Percentiles rank a stretch among this genome's conserved stretches.
Conservation (phyloP, 2,329 filamentous ascomycete species). For the Metarhizium album region DNA sequence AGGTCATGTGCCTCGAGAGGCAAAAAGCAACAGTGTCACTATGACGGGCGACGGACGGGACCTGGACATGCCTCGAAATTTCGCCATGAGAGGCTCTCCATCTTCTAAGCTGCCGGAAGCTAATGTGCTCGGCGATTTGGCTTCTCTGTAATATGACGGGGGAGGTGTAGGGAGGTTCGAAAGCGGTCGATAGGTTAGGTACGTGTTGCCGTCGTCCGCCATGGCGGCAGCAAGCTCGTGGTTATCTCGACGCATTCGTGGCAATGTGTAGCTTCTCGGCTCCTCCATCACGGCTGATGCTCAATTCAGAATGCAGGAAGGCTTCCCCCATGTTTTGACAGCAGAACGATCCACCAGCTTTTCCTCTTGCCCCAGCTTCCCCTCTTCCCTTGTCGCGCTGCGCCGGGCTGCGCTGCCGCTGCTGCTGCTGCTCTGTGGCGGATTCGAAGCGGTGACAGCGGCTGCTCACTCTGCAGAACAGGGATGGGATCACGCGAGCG, state of each 20-base stretch:
- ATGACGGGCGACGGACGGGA: background rate
- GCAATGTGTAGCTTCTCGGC: background rate
- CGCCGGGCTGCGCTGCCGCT: too few species aligned
- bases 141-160: slow-evolving; percentile 37
- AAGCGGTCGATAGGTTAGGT: slow-evolving; percentile 56
- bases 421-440: background rate
- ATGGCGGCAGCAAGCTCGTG: background rate
- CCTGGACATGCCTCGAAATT: slow-evolving; percentile 23
- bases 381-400: background rate
- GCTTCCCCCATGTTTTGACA: slow-evolving; percentile 9
- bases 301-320: slow-evolving; percentile 1
- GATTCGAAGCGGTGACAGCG: slow-evolving; percentile 2
- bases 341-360: background rate
- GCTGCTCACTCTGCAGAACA: background rate
- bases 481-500: slow-evolving; percentile 4
- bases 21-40: too few species aligned
- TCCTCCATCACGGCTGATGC: slow-evolving; percentile 4
- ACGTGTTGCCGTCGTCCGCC: slow-evolving; percentile 36
- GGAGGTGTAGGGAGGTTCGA: slow-evolving; percentile 60
- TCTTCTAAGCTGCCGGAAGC: slow-evolving; percentile 27
- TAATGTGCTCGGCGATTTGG: slow-evolving; percentile 26
- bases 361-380: background rate
- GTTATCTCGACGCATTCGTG: slow-evolving; percentile 5
- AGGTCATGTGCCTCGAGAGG: too few species aligned
- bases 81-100: slow-evolving; percentile 30